Conservation (phyloP, 495 filamentous ascomycete genomes). For the Aeminium ludgeri region DNA sequence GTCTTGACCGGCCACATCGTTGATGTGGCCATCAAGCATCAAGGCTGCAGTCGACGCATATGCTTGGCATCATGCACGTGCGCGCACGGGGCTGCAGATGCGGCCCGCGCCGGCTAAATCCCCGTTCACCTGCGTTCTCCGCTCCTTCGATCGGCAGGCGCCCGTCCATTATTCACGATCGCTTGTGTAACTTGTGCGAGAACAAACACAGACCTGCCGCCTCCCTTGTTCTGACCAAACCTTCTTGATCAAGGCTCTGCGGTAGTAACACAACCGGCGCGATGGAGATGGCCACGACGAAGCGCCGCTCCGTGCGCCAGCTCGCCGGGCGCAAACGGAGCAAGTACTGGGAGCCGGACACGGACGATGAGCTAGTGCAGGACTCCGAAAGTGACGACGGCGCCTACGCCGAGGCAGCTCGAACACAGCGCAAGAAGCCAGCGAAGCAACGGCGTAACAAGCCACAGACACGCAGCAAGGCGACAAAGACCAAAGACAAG, state of each 20-base stretch:
- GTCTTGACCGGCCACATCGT: too few relatives aligned
- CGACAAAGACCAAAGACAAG: background rate
- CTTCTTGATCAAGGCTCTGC: background rate
- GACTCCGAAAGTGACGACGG: constrained; percentile 5
- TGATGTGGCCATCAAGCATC: too few relatives aligned
- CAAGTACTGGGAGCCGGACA: constrained; percentile 9
- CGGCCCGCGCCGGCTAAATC: too few relatives aligned
- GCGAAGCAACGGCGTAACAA: background rate
- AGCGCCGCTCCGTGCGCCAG: constrained; percentile 13
- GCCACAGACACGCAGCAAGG: constrained; percentile 1
- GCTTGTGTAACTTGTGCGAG: too few relatives aligned
- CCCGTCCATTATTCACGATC: too few relatives aligned
- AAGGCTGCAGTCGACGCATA: too few relatives aligned
- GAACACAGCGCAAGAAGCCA: background rate
- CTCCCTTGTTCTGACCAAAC: background rate
- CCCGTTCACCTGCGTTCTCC: too few relatives aligned
- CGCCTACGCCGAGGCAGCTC: background rate
- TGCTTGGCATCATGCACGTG: too few relatives aligned
- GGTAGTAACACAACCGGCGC: too few relatives aligned
- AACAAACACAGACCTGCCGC: too few relatives aligned
- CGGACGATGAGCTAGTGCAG: constrained; percentile 5
- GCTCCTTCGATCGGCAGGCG: too few relatives aligned
- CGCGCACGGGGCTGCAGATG: too few relatives aligned
- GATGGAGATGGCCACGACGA: constrained; percentile 1
- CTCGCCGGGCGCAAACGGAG: constrained; percentile 9